Evolutionary conservation across 2,329 filamentous ascomycete genomes (phyloP).

Genomic region (Mollisia scopiformis): DNA sequence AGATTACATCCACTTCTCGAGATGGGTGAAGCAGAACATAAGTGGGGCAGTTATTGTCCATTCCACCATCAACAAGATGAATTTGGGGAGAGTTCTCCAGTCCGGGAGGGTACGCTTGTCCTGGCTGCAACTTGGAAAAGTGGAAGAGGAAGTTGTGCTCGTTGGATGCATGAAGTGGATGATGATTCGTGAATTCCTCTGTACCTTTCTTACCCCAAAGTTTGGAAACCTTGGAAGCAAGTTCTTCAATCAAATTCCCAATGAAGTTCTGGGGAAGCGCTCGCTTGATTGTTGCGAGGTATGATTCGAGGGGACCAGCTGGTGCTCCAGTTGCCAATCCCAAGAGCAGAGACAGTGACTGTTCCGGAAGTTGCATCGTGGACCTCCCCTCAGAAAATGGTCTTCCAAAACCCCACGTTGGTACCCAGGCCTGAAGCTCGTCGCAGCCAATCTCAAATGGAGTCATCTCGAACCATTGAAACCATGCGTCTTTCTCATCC

Average conservation of each 20-base stretch:
- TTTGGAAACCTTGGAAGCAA: constrained; percentile 31
- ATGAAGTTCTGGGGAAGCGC: constrained; percentile 36
- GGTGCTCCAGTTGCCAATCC: constrained; percentile 38
- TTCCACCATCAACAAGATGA: constrained; percentile 39
- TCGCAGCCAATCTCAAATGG: constrained; percentile 71
- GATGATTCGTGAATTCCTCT: constrained; percentile 38
- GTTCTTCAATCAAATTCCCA: constrained; percentile 33
- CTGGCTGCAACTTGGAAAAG: constrained; percentile 25
- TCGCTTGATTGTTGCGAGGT: constrained; percentile 37
- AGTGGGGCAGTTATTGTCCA: constrained; percentile 41
- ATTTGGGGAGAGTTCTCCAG: constrained; percentile 39
- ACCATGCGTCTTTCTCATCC: constrained; percentile 57
- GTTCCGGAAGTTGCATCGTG: constrained; percentile 37
- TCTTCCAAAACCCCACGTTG: constrained; percentile 67
- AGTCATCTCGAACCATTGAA: constrained; percentile 72
- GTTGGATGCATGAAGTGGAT: constrained; percentile 39
- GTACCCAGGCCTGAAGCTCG: constrained; percentile 62
- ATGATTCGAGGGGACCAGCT: constrained; percentile 37
- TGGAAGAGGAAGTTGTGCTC: constrained; percentile 40
- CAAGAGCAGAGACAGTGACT: constrained; percentile 37
- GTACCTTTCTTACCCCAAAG: constrained; percentile 39
- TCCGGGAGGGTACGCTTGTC: constrained; percentile 30
- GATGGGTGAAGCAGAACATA: neutral
- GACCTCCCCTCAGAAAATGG: constrained; percentile 56
- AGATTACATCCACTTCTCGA: neutral